These are phyloP conservation scores for Aspergillus nidulans DNA, from an alignment of 495 filamentous ascomycete species.

Conservation along the genomic window DNA sequence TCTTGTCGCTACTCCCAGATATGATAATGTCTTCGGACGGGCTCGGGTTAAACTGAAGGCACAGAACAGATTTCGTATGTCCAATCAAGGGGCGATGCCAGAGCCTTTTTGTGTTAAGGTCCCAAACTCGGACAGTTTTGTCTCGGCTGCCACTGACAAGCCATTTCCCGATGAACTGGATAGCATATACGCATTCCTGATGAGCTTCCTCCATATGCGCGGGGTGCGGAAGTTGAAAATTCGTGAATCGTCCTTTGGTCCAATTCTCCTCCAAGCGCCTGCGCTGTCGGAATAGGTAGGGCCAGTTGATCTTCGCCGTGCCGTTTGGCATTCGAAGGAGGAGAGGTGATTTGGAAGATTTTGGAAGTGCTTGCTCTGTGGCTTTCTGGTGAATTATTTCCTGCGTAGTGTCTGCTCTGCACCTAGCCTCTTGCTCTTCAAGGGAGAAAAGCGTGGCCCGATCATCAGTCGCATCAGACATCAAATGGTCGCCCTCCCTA, in stretches of 20 bases:
- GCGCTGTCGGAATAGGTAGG: constrained; percentile 85
- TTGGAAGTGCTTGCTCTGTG: constrained; percentile 7
- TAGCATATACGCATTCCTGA: constrained; percentile 88
- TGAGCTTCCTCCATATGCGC: constrained; percentile 79
- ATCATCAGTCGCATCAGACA: constrained; percentile 39
- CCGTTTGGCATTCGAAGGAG: constrained; percentile 32
- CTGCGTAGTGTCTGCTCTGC: constrained; percentile 2
- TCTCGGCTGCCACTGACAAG: constrained; percentile 94
- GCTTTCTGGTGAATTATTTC: constrained; percentile 8
- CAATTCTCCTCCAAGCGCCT: constrained; percentile 85
- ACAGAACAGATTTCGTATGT: constrained; percentile 84
- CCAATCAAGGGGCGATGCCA: constrained; percentile 64
- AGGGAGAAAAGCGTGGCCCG: constrained; percentile 11
- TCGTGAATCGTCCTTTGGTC: constrained; percentile 72
- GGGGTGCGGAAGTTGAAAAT: constrained; percentile 87
- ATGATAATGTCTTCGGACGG: constrained; percentile 87
- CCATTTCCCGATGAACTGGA: constrained; percentile 80
- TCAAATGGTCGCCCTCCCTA: constrained; percentile 42
- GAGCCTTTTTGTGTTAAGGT: constrained; percentile 75
- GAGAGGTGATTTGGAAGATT: constrained; percentile 29
- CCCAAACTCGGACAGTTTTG: constrained; percentile 83
- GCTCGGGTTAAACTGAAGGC: constrained; percentile 93
- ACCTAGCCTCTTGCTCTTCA: constrained; percentile 1
- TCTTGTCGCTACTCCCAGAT: constrained; percentile 86
- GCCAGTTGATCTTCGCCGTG: constrained; percentile 38